phyloP scores from a whole-genome alignment of 169 alveolate species.

The Amoebophrya sp. region DNA sequence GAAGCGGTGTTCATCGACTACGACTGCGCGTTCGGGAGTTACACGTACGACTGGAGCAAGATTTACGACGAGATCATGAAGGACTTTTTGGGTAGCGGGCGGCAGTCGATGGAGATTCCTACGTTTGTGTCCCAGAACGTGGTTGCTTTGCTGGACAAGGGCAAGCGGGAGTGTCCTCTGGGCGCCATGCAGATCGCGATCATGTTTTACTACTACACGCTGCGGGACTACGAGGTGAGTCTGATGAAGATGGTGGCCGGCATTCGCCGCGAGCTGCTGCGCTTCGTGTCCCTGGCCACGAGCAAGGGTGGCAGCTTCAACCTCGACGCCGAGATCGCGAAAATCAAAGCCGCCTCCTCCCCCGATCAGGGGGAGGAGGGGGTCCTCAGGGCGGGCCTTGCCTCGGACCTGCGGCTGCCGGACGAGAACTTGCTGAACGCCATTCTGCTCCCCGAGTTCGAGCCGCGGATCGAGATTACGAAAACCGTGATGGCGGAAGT shows the following conservation, averaged over 20 bases:
- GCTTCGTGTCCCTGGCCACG: no score
- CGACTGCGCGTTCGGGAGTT: neutral
- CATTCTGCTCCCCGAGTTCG: neutral
- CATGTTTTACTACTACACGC: slow-evolving; percentile 3
- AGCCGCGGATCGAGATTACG: neutral
- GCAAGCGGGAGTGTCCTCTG: neutral
- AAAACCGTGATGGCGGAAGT: neutral
- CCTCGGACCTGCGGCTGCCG: no score
- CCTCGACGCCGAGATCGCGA: no score
- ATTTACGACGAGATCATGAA: neutral
- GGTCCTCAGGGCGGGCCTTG: no score
- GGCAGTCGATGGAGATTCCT: neutral
- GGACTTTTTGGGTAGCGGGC: neutral
- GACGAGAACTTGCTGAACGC: neutral
- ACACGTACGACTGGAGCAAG: neutral
- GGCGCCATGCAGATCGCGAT: slow-evolving; percentile 4
- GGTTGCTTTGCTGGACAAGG: neutral
- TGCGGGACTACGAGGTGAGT: neutral
- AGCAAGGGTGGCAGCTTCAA: no score
- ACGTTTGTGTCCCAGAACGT: neutral
- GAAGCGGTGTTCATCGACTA: neutral
- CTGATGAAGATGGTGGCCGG: neutral
- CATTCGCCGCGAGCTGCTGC: neutral
- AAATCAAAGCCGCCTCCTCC: no score
- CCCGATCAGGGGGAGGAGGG: no score